Base-by-base conservation (phyloP, 805 yeast genomes). In the Wickerhamiella shivajii region DNA sequence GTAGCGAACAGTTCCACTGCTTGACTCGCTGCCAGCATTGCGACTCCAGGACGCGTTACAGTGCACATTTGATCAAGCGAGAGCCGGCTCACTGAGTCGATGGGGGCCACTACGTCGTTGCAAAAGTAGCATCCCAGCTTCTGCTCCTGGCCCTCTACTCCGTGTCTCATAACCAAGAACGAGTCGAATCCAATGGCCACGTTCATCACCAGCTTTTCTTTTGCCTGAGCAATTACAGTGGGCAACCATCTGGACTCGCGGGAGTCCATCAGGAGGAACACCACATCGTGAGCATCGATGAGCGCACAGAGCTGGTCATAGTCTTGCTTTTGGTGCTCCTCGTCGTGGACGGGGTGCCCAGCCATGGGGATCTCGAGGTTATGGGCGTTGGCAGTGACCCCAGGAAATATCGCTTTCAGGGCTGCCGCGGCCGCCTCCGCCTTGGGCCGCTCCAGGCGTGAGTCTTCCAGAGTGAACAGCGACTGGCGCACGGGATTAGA, bases 221-320 rank as follows among this genome's bases (percentile, higher is more conserved):
- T 57, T 2, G 74, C 74, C 34, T 70, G 63, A 0, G 83, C 80
- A 24, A 90, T 55, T 1, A 87, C 71, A 0, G 97, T 77, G 1
- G 99, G 99, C n/a, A 90, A 61, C 99, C 99, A 90, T 42, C 99
- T 65, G 1, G 95, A 71, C 51, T 90, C 99, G 34, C 99, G 66
- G 4, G 96, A 83, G 52, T 90, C 99, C 78, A 85, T 80, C 29
- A 85, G 59, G 20, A 92, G 55, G 45, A 77, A 90, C 0, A 87
- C 52, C 0, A 66, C 77, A 53, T 90, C 98, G 51, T 83, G 87
- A 0, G 55, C 59, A 12, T 65, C 63, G 16, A 81, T 69, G 5
- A 84, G 59, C 25, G 57, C 44, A 17, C 57, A 59, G 14, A 90
- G 54, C 31, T 49, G 47, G 1, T 70, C 66, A 49, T 62, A 87